Base-by-base conservation (phyloP, 305 asterid genomes). In the Fraxinus platypoda region DNA sequence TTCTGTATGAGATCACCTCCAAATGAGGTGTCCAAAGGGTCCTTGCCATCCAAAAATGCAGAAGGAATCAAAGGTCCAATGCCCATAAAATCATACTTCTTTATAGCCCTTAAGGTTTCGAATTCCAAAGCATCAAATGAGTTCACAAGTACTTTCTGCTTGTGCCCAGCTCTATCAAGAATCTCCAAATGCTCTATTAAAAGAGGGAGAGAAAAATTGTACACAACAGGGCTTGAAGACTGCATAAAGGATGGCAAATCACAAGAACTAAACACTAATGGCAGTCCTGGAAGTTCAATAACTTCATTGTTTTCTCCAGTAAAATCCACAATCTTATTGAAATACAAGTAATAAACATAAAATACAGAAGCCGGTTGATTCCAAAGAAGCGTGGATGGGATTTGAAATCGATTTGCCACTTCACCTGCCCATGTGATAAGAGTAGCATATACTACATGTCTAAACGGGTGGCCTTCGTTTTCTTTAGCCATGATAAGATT, bases 51-150 rank as follows among this genome's bases (percentile, higher is more conserved):
- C 23, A 85, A 46, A 57, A 86, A 86, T 0, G 90, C 86, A 1
- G 90, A 86, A 13, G 93, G 93, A 75, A 90, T 80, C 26, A 90
- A 85, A 2, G 92, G 93, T 9, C 92, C 93, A 26, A 90, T 81
- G 0, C 79, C 82, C 34, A 82, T 54, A 66, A 88, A 30, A 2
- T 85, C 81, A 34, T 84, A 86, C 75, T 81, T 76, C 35, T 73
- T 75, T 4, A 87, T 26, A 6, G 30, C 82, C 34, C 21, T 82
- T 37, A 90, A 49, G 28, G 85, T 83, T 37, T 88, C 89, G 1
- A 59, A 4, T 31, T 90, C 93, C 71, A 90, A 64, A 4, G 37
- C 88, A 30, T 87, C 80, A 71, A 90, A 88, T 0, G 87, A 87
- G 85, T 92, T 92, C 76, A 92, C 76, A 8, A 92, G 88, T 2